Evolutionary conservation across 768 basidiomycete species (phyloP).

Genomic region (Podaxis mareebaensis): DNA sequence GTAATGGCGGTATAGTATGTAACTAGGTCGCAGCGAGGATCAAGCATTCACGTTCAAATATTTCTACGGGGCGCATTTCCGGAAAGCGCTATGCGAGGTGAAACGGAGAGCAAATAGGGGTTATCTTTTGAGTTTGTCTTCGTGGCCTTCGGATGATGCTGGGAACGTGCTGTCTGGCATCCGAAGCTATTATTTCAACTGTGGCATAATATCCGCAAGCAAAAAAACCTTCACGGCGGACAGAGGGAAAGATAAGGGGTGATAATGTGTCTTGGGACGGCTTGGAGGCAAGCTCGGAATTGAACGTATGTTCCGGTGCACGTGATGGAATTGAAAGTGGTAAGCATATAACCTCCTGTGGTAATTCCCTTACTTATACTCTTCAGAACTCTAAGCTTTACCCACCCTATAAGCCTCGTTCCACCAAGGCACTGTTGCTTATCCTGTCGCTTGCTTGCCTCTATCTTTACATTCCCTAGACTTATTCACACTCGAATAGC

Average conservation of each 20-base stretch:
- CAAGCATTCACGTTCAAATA: too few relatives aligned
- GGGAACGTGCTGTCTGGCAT: too few relatives aligned
- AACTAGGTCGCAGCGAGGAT: too few relatives aligned
- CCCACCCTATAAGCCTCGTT: background rate
- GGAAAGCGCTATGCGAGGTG: too few relatives aligned
- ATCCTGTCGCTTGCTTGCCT: background rate
- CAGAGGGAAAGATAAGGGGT: background rate
- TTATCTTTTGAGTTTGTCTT: too few relatives aligned
- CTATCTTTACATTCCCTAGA: background rate
- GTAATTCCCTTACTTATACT: background rate
- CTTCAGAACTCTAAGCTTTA: background rate
- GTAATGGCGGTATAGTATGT: too few relatives aligned
- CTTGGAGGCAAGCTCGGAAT: background rate
- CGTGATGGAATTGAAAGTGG: constrained; percentile 1
- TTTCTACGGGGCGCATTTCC: too few relatives aligned
- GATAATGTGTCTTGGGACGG: background rate
- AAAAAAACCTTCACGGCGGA: background rate
- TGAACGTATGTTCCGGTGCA: background rate
- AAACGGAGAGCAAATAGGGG: too few relatives aligned
- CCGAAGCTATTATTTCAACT: too few relatives aligned
- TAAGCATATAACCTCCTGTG: background rate
- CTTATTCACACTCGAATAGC: background rate
- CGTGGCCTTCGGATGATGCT: too few relatives aligned
- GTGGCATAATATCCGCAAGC: too few relatives aligned
- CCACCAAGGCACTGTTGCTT: background rate